Conservation (phyloP, 345 rosid species). For the Lepidium didymum region DNA sequence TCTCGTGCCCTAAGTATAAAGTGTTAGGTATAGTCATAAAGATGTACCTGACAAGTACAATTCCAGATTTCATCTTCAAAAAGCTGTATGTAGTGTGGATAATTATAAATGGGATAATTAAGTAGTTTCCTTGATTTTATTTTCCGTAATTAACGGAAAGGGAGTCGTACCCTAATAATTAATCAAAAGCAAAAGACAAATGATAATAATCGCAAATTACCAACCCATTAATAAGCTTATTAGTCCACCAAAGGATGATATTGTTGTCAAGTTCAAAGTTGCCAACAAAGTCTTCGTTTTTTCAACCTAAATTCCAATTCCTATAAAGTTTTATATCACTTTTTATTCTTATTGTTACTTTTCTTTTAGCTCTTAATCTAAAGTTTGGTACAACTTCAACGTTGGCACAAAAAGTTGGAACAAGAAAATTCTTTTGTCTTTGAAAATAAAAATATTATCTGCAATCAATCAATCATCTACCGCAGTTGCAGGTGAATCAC, state of each 20-base stretch:
- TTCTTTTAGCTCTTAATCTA: neutral
- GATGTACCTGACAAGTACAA: slow-evolving; percentile 18
- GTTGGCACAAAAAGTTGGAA: neutral
- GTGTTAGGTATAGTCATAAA: neutral
- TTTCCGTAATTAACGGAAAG: slow-evolving; percentile 18
- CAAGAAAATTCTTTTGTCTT: neutral
- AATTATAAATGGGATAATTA: too few relatives aligned
- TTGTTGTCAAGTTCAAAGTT: slow-evolving; percentile 16
- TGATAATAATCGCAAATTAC: slow-evolving; percentile 2
- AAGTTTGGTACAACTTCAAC: neutral
- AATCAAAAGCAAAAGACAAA: slow-evolving; percentile 3
- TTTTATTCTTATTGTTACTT: neutral
- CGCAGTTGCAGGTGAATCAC: neutral
- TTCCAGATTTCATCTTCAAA: neutral
- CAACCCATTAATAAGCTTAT: slow-evolving; percentile 14
- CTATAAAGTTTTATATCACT: neutral
- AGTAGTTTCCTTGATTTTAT: neutral
- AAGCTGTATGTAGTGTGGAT: neutral
- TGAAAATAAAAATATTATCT: neutral
- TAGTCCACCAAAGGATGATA: slow-evolving; percentile 17
- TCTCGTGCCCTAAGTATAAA: neutral
- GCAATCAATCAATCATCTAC: neutral
- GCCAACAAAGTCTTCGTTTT: slow-evolving; percentile 14
- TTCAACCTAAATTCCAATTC: slow-evolving; percentile 23
- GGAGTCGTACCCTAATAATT: neutral